Base-by-base conservation (phyloP, 2,329 filamentous ascomycete species). In the Hysterium pulicare region DNA sequence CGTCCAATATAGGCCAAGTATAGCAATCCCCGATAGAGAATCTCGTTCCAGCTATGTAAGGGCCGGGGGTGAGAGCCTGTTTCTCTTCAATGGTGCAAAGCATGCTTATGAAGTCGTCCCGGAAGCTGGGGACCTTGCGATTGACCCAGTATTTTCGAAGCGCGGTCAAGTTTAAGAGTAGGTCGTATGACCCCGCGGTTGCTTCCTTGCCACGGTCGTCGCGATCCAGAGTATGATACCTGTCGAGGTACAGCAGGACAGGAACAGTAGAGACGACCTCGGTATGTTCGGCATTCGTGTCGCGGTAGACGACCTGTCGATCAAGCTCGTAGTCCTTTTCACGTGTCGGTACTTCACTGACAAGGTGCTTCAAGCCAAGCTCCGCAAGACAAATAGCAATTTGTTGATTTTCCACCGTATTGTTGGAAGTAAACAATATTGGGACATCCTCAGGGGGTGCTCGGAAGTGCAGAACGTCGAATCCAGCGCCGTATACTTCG, bases 401-500 rank as follows among this genome's bases (percentile, higher is more conserved):
- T 54, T 45, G 38, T 17, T 20, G 26, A 11, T 59, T 65, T 15
- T 62, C 54, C 0, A 62, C 51, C 2, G 38, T 30, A 19, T 64
- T 57, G 32, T 58, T 56, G 3, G 57, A 57, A 1, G 62, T 56
- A 35, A 70, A 71, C 5, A 73, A 50, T 23, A 70, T 64, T 6
- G 69, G 68, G 4, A 53, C 40, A 23, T 67, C 62, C 5, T 50
- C 41, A 0, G 59, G 51, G 1, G 63, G 53, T 16, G 44, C 33
- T 4, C 62, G 50, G 34, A 78, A 59, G 56, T 93, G 84, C 44
- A 93, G 67, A 5, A 95, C 88, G 58, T 98, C 87, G 50, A 90
- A 95, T 0, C 93, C 93, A 0, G 59, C 53, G 0, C 90, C 90
- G 57, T 98, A 98, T 19, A 77, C 68, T 0, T 70, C 70, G 4